Percentiles rank a stretch among this genome's conserved stretches.
These are phyloP conservation scores for Blastobotrys attinorum DNA, from an alignment of 805 yeast species.

Conservation along the genomic window DNA sequence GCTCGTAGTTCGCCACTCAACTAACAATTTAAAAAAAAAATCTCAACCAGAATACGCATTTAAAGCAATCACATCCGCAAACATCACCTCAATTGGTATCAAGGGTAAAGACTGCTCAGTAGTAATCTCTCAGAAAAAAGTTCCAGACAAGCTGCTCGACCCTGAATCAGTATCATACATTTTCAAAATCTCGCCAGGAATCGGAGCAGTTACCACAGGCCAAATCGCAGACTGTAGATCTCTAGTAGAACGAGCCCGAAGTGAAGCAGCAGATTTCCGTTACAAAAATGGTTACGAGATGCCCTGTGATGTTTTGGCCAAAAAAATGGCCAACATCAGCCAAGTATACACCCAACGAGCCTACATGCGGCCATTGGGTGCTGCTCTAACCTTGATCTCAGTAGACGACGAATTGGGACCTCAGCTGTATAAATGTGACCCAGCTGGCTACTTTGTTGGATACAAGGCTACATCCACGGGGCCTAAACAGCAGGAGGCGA, in stretches of 20 bases:
- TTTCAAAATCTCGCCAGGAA: conserved; percentile 68
- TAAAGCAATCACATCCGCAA: conserved; percentile 90
- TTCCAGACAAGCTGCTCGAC: conserved; percentile 90
- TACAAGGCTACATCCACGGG: conserved; percentile 92
- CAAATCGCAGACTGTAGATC: conserved; percentile 89
- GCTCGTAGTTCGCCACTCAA: too few species aligned
- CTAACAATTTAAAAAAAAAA: background rate
- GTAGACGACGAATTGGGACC: conserved; percentile 91
- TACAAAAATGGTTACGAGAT: conserved; percentile 94
- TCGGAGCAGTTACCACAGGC: conserved; percentile 92
- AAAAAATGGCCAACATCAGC: conserved; percentile 90
- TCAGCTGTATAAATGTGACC: conserved; percentile 84
- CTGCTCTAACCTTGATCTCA: conserved; percentile 79
- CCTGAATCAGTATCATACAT: conserved; percentile 79
- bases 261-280: conserved; percentile 93
- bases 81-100: conserved; percentile 81
- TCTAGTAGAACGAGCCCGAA: conserved; percentile 79
- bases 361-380: conserved; percentile 97
- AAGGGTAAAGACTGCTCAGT: conserved; percentile 84
- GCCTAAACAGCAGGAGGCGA: conserved; percentile 94
- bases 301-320: conserved; percentile 89
- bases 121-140: conserved; percentile 88
- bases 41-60: conserved; percentile 90
- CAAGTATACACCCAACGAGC: conserved; percentile 97
- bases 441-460: conserved; percentile 92